Evolutionary conservation across 2,329 filamentous ascomycete genomes (phyloP).

Genomic region (Seiridium unicorne): DNA sequence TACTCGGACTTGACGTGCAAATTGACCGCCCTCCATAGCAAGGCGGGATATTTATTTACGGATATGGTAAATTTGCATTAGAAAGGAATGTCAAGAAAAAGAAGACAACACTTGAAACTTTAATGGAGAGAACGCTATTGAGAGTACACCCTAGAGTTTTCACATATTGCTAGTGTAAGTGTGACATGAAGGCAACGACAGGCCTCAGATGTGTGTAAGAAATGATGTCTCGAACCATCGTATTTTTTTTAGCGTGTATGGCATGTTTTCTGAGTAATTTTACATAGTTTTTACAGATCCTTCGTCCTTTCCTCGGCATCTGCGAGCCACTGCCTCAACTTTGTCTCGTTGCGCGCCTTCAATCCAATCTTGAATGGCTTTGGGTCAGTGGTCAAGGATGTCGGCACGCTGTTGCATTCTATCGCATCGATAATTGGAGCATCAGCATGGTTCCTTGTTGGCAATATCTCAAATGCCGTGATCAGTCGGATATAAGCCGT

Average conservation of each 20-base stretch:
- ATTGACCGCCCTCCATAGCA: too few relatives aligned
- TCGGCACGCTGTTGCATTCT: constrained; percentile 55
- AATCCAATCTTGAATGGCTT: constrained; percentile 62
- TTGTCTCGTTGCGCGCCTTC: constrained; percentile 12
- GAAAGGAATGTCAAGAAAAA: too few relatives aligned
- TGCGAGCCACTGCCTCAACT: constrained; percentile 50
- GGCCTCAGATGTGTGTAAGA: too few relatives aligned
- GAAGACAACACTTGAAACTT: too few relatives aligned
- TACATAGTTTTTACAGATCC: constrained; percentile 31
- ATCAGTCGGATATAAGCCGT: constrained; percentile 7
- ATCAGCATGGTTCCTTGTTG: constrained; percentile 43
- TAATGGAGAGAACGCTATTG: too few relatives aligned
- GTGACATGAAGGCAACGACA: too few relatives aligned
- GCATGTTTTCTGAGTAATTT: neutral
- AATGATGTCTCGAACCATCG: neutral
- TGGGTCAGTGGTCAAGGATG: constrained; percentile 59
- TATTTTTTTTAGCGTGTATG: neutral
- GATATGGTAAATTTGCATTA: too few relatives aligned
- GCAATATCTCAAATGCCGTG: neutral
- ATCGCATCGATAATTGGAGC: constrained; percentile 54
- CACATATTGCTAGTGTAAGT: too few relatives aligned
- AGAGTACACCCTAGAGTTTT: too few relatives aligned
- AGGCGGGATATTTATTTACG: too few relatives aligned
- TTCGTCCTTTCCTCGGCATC: constrained; percentile 51
- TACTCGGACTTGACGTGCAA: too few relatives aligned